Percentiles rank a stretch among this genome's conserved stretches.
Conservation (phyloP, 257 asterid species). For the Osmanthus fragrans region DNA sequence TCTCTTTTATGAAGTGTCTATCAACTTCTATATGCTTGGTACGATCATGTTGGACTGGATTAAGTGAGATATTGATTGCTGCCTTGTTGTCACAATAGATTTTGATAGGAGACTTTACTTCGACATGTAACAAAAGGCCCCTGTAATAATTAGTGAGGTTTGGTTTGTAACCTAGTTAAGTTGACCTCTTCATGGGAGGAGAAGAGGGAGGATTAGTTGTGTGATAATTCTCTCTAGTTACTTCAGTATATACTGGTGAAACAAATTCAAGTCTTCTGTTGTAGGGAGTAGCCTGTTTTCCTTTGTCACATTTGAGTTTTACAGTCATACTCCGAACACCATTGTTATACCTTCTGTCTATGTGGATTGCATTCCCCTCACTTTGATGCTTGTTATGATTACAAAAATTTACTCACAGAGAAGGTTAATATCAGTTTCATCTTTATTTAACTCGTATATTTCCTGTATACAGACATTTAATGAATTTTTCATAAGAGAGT, state of each 20-base stretch:
- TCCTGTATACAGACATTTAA: slow-evolving; percentile 79
- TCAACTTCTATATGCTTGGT: no score
- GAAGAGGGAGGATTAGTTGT: not conserved
- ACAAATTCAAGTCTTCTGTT: not conserved
- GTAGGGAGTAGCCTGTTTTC: not conserved
- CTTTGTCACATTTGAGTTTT: not conserved
- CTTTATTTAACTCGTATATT: slow-evolving; percentile 2
- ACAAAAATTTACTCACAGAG: not conserved
- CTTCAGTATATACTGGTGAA: not conserved
- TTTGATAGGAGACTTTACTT: no score
- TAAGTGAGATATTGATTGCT: no score
- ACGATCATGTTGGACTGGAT: no score
- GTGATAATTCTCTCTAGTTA: not conserved
- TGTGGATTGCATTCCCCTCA: not conserved
- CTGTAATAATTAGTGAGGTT: not conserved
- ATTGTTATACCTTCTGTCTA: not conserved
- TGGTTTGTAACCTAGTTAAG: not conserved
- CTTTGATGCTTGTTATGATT: slow-evolving; percentile 7
- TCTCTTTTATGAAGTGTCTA: no score
- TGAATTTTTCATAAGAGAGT: slow-evolving; percentile 85
- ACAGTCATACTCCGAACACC: not conserved
- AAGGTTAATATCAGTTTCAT: not conserved
- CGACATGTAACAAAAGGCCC: no score
- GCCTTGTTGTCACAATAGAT: no score
- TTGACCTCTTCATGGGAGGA: not conserved